A percentile compares a stretch with the other conserved stretches of the same genome.
Evolutionary conservation across 225 moss, liverwort and hornwort species (phyloP).

Genomic region (Straminergon stramineum): DNA sequence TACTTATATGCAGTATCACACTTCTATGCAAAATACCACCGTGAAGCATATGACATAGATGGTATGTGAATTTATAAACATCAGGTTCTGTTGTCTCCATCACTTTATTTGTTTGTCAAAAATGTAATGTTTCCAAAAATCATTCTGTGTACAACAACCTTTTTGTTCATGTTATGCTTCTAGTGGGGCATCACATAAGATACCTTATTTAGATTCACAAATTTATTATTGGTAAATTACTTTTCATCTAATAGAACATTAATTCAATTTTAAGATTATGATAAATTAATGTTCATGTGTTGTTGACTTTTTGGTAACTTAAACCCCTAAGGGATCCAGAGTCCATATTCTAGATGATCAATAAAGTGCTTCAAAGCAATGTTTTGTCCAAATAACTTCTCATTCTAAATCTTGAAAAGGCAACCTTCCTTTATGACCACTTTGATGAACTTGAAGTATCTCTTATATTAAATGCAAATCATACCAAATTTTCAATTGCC

Average conservation of each 20-base stretch:
- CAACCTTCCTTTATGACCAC: not conserved
- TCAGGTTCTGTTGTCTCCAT: not conserved
- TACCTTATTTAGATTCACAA: not conserved
- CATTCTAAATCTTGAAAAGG: not conserved
- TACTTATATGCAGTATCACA: slow-evolving; percentile 49
- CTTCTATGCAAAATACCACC: slow-evolving; percentile 82
- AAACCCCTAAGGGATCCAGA: not conserved
- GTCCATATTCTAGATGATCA: not conserved
- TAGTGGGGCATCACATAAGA: not conserved
- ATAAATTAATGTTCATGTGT: not conserved
- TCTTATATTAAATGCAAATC: not conserved
- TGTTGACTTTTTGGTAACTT: not conserved
- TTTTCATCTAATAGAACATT: not conserved
- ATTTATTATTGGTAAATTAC: not conserved
- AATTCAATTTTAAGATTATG: not conserved
- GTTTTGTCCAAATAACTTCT: not conserved
- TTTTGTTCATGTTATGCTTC: not conserved
- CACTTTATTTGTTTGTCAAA: not conserved
- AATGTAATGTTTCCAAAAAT: not conserved
- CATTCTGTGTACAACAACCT: not conserved
- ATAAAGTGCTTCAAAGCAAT: not conserved
- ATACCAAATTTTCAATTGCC: not conserved
- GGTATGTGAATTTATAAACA: slow-evolving; percentile 30
- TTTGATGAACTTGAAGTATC: not conserved
- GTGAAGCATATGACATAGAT: slow-evolving; percentile 56